Evolutionary conservation across 768 basidiomycete species (phyloP), one percentile per base, ranked within the genome.

Genomic region (Boletus reticulatus): DNA sequence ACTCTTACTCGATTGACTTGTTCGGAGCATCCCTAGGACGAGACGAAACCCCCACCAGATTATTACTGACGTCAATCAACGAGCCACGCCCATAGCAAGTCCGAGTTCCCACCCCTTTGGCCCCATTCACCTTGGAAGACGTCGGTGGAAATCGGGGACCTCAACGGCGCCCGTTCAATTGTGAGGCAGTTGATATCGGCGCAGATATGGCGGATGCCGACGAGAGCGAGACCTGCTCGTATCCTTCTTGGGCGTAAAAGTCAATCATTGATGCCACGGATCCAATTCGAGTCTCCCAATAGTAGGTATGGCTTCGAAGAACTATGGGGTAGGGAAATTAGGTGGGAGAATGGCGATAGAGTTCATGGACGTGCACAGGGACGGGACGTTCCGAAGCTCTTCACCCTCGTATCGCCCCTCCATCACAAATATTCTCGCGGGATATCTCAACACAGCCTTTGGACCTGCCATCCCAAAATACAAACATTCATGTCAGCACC

Each of bases 371-470:
- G 4, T 29, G 29, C 22, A 22, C 22, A 22, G 22, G 22, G 29
- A 29, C 29, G 20, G 13, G 29, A 58, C 80, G 38, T 56, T 84
- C 60, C 89, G 83, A 53, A 98, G 74, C 43, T 94, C 92, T 67
- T 98, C 95, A 0, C 94, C 92, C 14, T 84, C 89, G 64, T 87
- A 92, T 63, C 93, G 93, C 0, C 84, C 87, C 62, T 94, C 93
- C 84, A 94, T 89, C 70, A 95, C 86, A 10, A 92, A 76, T 84
- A 0, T 94, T 94, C 66, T 96, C 95, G 41, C 95, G 79, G 76
- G 98, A 98, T 39, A 98, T 89, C 72, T 85, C 90, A 0, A 95
- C 88, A 87, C 90, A 92, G 49, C 79, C 84, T 59, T 84, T 78
- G 22, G 88, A 89, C 46, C 90, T 88, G 48, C 19, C 16, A 17